phyloP scores from a whole-genome alignment of 352 stramenopile species.

The Phytophthora capsici region DNA sequence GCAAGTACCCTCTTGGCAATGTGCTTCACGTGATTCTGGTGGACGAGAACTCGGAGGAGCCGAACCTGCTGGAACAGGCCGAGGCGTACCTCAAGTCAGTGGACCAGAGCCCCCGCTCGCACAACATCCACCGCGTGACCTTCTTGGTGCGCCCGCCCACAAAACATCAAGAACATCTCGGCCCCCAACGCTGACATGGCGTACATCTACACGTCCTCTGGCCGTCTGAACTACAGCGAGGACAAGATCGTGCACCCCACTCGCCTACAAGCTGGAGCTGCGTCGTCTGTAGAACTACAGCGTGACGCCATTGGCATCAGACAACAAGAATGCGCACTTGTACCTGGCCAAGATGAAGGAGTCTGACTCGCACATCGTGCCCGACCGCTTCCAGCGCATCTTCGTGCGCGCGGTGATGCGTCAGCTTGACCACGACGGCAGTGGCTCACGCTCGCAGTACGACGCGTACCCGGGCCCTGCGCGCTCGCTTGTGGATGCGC shows the following conservation, averaged over 20 bases:
- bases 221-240: slow-evolving; percentile 93
- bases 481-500: slow-evolving; percentile 97
- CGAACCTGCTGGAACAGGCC: slow-evolving; percentile 54
- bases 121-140: slow-evolving; percentile 90
- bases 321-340: slow-evolving; percentile 98
- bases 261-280: slow-evolving; percentile 99
- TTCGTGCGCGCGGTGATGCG: slow-evolving; percentile 97
- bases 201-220: slow-evolving; percentile 91
- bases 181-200: slow-evolving; percentile 60
- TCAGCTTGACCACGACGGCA: slow-evolving; percentile 84
- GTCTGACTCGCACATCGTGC: slow-evolving; percentile 78
- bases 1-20: slow-evolving; percentile 75
- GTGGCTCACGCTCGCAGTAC: slow-evolving; percentile 82
- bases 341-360: slow-evolving; percentile 97
- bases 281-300: slow-evolving; percentile 97
- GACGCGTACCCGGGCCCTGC: slow-evolving; percentile 94
- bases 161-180: slow-evolving; percentile 44
- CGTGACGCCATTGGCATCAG: slow-evolving; percentile 92
- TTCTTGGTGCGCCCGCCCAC: slow-evolving; percentile 85
- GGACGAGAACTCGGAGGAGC: slow-evolving; percentile 71
- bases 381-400: slow-evolving; percentile 92
- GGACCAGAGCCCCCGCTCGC: slow-evolving; percentile 55
- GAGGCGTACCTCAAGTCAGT: slow-evolving; percentile 75
- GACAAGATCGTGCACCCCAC: slow-evolving; percentile 96
- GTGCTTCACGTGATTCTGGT: slow-evolving; percentile 86